Evolutionary conservation across 805 yeast species (phyloP).

Genomic region (Barnettozyma sp.): DNA sequence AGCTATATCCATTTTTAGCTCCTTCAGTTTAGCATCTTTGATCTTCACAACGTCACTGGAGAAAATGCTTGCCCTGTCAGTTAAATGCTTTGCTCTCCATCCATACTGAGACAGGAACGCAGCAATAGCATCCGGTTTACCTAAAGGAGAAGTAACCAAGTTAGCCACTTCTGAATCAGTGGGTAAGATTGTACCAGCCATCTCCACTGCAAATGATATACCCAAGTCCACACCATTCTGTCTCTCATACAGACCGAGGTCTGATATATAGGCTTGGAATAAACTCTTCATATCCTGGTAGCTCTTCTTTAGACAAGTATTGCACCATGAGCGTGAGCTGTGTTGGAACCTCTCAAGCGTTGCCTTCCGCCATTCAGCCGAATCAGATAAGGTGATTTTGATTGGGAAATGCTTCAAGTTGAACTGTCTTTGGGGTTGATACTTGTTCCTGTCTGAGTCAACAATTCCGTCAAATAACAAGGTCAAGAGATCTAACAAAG

Average conservation of each 20-base stretch:
- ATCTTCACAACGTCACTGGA: constrained; percentile 15
- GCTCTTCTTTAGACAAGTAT: constrained; percentile 47
- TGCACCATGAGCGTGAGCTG: constrained; percentile 63
- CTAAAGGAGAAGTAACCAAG: constrained; percentile 31
- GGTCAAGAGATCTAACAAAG: constrained; percentile 74
- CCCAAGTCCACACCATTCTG: constrained; percentile 59
- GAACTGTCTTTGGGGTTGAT: constrained; percentile 75
- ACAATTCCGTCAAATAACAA: constrained; percentile 70
- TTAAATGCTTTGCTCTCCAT: constrained; percentile 48
- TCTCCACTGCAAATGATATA: constrained; percentile 81
- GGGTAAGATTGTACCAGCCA: constrained; percentile 70
- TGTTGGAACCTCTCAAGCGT: constrained; percentile 55
- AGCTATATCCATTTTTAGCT: constrained; percentile 16
- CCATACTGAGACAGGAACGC: constrained; percentile 71
- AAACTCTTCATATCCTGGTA: constrained; percentile 72
- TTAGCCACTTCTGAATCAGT: constrained; percentile 59
- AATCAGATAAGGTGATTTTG: constrained; percentile 55
- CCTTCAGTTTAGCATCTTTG: constrained; percentile 20
- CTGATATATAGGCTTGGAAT: constrained; percentile 68
- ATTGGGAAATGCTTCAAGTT: constrained; percentile 36
- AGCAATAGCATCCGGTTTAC: constrained; percentile 52
- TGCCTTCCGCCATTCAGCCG: constrained; percentile 63
- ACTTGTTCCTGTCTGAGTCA: constrained; percentile 79
- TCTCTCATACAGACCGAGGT: constrained; percentile 29
- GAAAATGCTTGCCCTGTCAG: constrained; percentile 25